Percentiles rank a stretch among this genome's conserved stretches.
Evolutionary conservation across 139 green algal species (phyloP).

Genomic region (Monoraphidium neglectum): DNA sequence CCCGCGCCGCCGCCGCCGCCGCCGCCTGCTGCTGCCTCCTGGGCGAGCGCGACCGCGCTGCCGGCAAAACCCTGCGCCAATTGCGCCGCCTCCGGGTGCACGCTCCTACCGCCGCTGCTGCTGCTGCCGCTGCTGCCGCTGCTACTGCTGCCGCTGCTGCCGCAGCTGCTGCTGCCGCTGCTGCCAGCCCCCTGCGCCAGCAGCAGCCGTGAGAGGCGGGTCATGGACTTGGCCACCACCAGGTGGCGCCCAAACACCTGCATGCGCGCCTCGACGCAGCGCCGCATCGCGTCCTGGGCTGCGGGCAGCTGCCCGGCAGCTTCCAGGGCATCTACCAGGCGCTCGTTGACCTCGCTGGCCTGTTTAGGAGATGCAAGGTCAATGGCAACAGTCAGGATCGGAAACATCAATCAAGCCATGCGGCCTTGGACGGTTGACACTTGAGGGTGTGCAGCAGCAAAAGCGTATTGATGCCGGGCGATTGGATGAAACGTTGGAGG

Average conservation of each 20-base stretch:
- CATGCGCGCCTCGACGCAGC: slow-evolving; percentile 17
- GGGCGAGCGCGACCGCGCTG: slow-evolving; percentile 24
- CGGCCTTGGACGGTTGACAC: too few relatives aligned
- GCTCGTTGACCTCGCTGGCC: slow-evolving; percentile 20
- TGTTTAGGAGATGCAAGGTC: neutral
- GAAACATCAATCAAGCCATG: too few relatives aligned
- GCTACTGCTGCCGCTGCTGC: too few relatives aligned
- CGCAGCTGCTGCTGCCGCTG: too few relatives aligned
- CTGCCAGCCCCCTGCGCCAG: too few relatives aligned
- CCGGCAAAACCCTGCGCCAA: slow-evolving; percentile 18
- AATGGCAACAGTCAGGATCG: too few relatives aligned
- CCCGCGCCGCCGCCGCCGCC: neutral
- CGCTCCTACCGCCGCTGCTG: too few relatives aligned
- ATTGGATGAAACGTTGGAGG: too few relatives aligned
- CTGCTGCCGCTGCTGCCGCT: too few relatives aligned
- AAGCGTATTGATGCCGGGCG: too few relatives aligned
- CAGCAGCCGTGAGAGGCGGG: slow-evolving; percentile 22
- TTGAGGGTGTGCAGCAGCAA: too few relatives aligned
- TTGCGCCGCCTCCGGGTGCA: neutral
- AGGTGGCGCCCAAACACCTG: slow-evolving; percentile 25
- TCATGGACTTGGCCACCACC: slow-evolving; percentile 33
- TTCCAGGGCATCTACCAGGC: slow-evolving; percentile 14
- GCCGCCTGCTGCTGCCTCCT: neutral
- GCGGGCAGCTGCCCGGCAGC: slow-evolving; percentile 15
- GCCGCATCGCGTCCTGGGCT: slow-evolving; percentile 5